Percentiles rank a stretch among this genome's conserved stretches.
These are phyloP conservation scores for Periglandula ipomoeae DNA, from an alignment of 2,329 filamentous ascomycete genomes.

Conservation along the genomic window DNA sequence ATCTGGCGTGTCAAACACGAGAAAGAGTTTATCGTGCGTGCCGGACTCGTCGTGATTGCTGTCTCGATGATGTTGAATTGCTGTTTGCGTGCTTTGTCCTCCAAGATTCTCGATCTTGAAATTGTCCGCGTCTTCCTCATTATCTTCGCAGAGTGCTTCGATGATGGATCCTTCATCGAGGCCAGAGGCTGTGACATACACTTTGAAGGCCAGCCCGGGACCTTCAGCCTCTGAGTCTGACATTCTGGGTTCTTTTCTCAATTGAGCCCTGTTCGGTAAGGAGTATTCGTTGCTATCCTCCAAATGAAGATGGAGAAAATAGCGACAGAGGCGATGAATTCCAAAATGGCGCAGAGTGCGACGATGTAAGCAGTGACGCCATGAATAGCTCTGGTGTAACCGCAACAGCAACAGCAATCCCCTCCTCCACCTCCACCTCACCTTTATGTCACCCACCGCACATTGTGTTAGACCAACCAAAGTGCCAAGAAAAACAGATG, in stretches of 20 bases:
- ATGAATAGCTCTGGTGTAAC: too few relatives aligned
- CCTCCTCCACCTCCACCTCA: background rate
- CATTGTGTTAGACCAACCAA: too few relatives aligned
- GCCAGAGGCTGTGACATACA: background rate
- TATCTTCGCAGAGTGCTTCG: background rate
- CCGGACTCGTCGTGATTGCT: background rate
- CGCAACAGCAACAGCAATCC: too few relatives aligned
- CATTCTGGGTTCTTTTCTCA: background rate
- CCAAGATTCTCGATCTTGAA: background rate
- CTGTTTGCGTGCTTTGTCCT: background rate
- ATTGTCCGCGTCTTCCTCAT: background rate
- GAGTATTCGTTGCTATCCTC: too few relatives aligned
- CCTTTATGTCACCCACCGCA: background rate
- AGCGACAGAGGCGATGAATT: too few relatives aligned
- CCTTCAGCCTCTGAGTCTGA: background rate
- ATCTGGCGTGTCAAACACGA: conserved; percentile 5
- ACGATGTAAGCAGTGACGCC: background rate
- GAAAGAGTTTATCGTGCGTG: background rate
- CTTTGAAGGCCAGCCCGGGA: background rate
- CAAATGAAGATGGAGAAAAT: too few relatives aligned
- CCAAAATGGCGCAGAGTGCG: background rate
- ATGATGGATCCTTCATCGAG: background rate
- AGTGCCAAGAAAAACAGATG: too few relatives aligned
- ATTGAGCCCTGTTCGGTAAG: too few relatives aligned
- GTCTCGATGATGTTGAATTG: background rate